These are phyloP conservation scores for Pichia sp. DNA, from an alignment of 1,139 yeast genomes.

Conservation along the genomic window DNA sequence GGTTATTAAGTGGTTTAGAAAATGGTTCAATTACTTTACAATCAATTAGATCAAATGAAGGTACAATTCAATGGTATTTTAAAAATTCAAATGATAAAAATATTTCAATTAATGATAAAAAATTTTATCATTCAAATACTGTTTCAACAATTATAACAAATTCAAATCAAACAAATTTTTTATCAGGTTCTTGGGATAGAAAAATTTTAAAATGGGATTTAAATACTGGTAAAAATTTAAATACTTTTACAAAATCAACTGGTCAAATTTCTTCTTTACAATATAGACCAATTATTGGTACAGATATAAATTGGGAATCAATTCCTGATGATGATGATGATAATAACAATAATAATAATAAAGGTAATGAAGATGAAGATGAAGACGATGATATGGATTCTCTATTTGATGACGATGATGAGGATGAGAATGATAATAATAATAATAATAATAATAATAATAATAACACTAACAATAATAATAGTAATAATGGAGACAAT, in stretches of 20 bases:
- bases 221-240: conserved; percentile 55
- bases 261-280: conserved; percentile 79
- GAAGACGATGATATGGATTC: conserved; percentile 54
- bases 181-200: conserved; percentile 92
- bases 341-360: neutral
- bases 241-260: conserved; percentile 46
- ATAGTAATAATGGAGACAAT: conserved; percentile 4
- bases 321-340: neutral
- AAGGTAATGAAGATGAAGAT: conserved; percentile 6
- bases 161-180: conserved; percentile 49
- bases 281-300: conserved; percentile 69
- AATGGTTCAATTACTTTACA: conserved; percentile 86
- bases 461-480: neutral
- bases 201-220: conserved; percentile 79
- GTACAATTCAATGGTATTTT: conserved; percentile 72
- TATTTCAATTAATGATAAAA: conserved; percentile 21
- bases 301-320: conserved; percentile 27
- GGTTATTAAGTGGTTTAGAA: conserved; percentile 78
- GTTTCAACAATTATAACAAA: conserved; percentile 68
- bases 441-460: conserved; percentile 3
- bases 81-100: conserved; percentile 23
- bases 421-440: conserved; percentile 31
- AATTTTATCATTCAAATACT: conserved; percentile 53
- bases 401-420: conserved; percentile 71
- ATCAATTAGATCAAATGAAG: conserved; percentile 79